Evolutionary conservation across 495 filamentous ascomycete genomes (phyloP).

Genomic region (Neurospora sp.): DNA sequence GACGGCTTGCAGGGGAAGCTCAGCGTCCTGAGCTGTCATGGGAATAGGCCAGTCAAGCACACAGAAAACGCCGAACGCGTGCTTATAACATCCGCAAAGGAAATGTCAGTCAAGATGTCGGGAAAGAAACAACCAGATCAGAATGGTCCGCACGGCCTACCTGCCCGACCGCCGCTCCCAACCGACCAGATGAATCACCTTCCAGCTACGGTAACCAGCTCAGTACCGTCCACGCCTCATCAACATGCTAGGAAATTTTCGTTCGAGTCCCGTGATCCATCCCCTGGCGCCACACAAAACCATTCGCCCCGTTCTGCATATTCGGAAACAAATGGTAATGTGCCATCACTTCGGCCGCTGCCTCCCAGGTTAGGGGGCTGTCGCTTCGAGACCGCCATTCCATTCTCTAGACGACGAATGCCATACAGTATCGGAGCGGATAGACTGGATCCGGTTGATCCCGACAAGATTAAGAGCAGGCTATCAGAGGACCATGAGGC

Average conservation of each 20-base stretch:
- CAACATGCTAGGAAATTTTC: conserved; percentile 78
- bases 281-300: conserved; percentile 61
- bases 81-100: conserved; percentile 43
- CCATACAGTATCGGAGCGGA: conserved; percentile 84
- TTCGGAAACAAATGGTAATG: conserved; percentile 70
- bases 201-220: conserved; percentile 63
- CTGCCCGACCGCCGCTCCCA: conserved; percentile 26
- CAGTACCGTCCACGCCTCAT: conserved; percentile 88
- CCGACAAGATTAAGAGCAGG: conserved; percentile 50
- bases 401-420: conserved; percentile 55
- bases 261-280: conserved; percentile 77
- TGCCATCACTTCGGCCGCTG: conserved; percentile 53
- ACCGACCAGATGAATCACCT: conserved; percentile 16
- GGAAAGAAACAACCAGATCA: conserved; percentile 30
- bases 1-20: conserved; percentile 30
- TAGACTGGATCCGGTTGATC: conserved; percentile 55
- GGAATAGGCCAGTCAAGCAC: conserved; percentile 42
- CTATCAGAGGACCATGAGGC: conserved; percentile 67
- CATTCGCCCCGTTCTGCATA: conserved; percentile 85
- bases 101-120: conserved; percentile 37
- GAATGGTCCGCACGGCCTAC: conserved; percentile 18
- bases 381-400: conserved; percentile 61
- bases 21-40: conserved; percentile 44
- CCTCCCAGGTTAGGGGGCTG: conserved; percentile 49
- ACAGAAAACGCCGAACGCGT: conserved; percentile 44